These are phyloP conservation scores for Erodium moschatum DNA, from an alignment of 441 rosid species.

Conservation along the genomic window DNA sequence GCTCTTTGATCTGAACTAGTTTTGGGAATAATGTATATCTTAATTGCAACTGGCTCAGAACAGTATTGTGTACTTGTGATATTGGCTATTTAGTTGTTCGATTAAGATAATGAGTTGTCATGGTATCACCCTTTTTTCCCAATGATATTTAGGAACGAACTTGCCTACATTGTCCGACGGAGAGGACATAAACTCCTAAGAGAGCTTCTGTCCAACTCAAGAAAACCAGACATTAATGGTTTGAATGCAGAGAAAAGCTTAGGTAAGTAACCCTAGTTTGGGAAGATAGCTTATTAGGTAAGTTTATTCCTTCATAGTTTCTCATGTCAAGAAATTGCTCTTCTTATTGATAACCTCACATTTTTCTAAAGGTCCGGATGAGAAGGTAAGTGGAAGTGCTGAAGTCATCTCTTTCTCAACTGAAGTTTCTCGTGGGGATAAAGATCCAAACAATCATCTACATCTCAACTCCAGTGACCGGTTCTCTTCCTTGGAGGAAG, in stretches of 20 bases:
- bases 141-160: constrained; percentile 53
- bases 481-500: background rate
- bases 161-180: constrained; percentile 72
- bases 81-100: background rate
- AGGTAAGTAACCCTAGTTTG: constrained; percentile 12
- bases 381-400: background rate
- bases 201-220: constrained; percentile 49
- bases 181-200: constrained; percentile 65
- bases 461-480: constrained; percentile 20
- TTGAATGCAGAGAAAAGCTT: constrained; percentile 19
- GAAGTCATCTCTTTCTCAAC: constrained; percentile 6
- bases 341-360: constrained; percentile 21
- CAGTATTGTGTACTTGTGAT: background rate
- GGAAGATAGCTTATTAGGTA: constrained; percentile 37
- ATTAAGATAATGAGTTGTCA: background rate
- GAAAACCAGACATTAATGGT: constrained; percentile 24
- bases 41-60: background rate
- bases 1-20: background rate
- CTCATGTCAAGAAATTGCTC: constrained; percentile 8
- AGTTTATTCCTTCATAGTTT: constrained; percentile 5
- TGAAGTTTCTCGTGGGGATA: constrained; percentile 8
- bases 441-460: constrained; percentile 12
- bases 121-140: background rate
- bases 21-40: background rate
- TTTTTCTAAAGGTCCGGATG: constrained; percentile 40